Percentiles rank a stretch among this genome's conserved stretches.
These are phyloP conservation scores for Penicillium soppii DNA, from an alignment of 495 filamentous ascomycete genomes.

Conservation along the genomic window DNA sequence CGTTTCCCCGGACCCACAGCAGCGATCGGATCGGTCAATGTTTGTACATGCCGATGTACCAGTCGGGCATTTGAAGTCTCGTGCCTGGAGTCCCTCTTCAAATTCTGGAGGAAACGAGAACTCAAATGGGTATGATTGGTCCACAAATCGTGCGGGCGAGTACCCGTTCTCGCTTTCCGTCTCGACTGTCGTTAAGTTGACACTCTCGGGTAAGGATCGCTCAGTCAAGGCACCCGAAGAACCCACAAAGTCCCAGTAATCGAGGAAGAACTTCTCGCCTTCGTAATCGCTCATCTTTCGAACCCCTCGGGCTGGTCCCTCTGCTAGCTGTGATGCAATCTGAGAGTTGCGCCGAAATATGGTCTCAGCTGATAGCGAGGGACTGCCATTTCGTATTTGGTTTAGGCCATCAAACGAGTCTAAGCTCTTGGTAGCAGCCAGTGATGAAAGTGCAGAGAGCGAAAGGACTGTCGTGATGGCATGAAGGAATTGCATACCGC, in stretches of 20 bases:
- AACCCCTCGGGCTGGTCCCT: constrained; percentile 37
- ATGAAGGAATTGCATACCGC: background rate
- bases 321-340: constrained; percentile 14
- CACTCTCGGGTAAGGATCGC: background rate
- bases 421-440: background rate
- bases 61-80: constrained; percentile 72
- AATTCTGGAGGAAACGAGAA: constrained; percentile 40
- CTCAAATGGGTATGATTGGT: constrained; percentile 31
- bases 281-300: constrained; percentile 80
- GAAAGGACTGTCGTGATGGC: too few species aligned
- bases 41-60: constrained; percentile 65
- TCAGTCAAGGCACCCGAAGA: constrained; percentile 8
- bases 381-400: background rate
- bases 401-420: background rate
- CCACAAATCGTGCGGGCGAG: constrained; percentile 12
- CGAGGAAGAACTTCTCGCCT: constrained; percentile 78
- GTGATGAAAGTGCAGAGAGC: too few species aligned
- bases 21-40: constrained; percentile 73
- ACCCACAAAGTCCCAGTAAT: constrained; percentile 56
- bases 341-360: constrained; percentile 27
- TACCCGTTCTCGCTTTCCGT: background rate
- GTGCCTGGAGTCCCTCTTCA: constrained; percentile 9
- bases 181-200: background rate
- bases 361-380: background rate
- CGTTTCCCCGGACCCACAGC: constrained; percentile 64